Conservation (phyloP, 148 eudicot genomes). For the Persicaria maculosa region DNA sequence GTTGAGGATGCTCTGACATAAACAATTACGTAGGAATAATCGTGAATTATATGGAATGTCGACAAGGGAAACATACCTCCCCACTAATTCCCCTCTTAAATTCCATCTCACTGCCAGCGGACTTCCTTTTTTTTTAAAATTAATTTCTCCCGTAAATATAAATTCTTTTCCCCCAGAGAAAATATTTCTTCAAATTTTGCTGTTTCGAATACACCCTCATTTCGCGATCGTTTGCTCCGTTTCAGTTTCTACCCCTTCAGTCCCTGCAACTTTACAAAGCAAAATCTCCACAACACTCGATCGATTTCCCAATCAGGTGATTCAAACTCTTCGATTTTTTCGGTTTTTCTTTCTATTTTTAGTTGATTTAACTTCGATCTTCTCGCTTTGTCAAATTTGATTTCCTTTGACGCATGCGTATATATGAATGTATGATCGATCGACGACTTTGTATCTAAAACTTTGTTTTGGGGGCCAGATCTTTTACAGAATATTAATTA, state of each 20-base stretch:
- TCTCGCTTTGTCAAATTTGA: neutral
- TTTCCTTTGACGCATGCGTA: neutral
- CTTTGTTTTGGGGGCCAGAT: neutral
- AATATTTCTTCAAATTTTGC: slow-evolving; percentile 7
- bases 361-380: neutral
- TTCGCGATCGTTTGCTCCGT: slow-evolving; percentile 8
- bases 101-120: slow-evolving; percentile 10
- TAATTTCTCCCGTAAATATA: neutral
- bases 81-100: neutral
- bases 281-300: neutral
- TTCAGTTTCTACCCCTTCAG: slow-evolving; percentile 5
- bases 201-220: slow-evolving; percentile 1
- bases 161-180: neutral
- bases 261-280: neutral
- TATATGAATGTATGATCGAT: neutral
- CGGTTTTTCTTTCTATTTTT: neutral
- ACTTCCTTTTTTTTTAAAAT: neutral
- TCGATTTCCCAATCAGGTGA: neutral
- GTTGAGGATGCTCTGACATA: no score
- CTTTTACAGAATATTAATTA: neutral
- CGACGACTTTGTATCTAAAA: neutral
- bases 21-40: no score
- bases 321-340: neutral
- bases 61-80: neutral
- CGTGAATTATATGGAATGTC: no score